A percentile compares a stretch with the other conserved stretches of the same genome.
phyloP scores from a whole-genome alignment of 2,329 filamentous ascomycete species.

The Trichoderma koningii region DNA sequence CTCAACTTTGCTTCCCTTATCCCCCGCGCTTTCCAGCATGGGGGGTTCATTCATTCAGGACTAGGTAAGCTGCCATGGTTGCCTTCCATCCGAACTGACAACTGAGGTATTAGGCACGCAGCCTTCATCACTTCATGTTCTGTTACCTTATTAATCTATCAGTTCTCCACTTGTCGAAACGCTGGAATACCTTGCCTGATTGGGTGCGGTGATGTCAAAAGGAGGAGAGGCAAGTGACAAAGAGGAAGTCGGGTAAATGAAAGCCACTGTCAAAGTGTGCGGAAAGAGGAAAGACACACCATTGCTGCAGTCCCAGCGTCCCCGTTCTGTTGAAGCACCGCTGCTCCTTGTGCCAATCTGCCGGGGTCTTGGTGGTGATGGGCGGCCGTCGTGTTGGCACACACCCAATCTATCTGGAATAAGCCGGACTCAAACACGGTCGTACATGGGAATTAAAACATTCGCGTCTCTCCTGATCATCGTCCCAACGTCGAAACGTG shows the following conservation, averaged over 20 bases:
- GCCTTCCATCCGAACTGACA: no score
- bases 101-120: neutral
- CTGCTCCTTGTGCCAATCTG: neutral
- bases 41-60: neutral
- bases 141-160: conserved; percentile 15
- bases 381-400: conserved; percentile 8
- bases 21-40: conserved; percentile 22
- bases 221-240: neutral
- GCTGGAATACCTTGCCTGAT: no score
- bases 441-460: neutral
- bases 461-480: conserved; percentile 17
- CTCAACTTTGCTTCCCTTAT: neutral
- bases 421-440: conserved; percentile 2
- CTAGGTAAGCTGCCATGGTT: conserved; percentile 1
- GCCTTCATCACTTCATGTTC: neutral
- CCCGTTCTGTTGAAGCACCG: neutral
- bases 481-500: neutral
- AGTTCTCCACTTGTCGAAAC: no score
- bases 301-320: no score
- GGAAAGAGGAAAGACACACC: neutral
- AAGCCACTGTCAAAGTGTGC: no score
- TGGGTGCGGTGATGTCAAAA: neutral
- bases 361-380: conserved; percentile 17
- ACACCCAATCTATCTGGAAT: conserved; percentile 11
- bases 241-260: neutral